A percentile compares a stretch with the other conserved stretches of the same genome.
Conservation (phyloP, 2,329 filamentous ascomycete species). For the Fulvia fulva region DNA sequence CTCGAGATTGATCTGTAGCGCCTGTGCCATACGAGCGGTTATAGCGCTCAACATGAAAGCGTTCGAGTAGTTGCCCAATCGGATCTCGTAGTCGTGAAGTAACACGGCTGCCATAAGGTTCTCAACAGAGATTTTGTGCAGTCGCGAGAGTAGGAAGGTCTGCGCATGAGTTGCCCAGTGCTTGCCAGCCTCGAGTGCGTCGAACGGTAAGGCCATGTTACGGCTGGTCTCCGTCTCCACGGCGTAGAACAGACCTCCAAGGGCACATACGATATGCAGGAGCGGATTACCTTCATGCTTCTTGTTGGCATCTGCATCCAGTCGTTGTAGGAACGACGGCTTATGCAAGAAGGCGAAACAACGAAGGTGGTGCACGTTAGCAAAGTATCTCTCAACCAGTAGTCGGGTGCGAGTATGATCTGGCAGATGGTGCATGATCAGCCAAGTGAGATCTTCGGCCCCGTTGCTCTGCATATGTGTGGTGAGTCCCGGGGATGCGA, state of each 20-base stretch:
- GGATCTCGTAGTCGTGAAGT: conserved; percentile 25
- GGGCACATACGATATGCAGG: conserved; percentile 23
- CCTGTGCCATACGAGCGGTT: conserved; percentile 25
- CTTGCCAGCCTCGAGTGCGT: conserved; percentile 21
- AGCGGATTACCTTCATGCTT: conserved; percentile 21
- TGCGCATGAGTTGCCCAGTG: conserved; percentile 24
- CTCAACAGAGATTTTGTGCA: conserved; percentile 24
- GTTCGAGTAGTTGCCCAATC: conserved; percentile 24
- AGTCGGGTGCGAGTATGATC: conserved; percentile 18
- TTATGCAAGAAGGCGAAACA: conserved; percentile 27
- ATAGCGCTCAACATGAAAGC: conserved; percentile 26
- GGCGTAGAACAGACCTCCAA: conserved; percentile 23
- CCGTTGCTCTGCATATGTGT: conserved; percentile 4
- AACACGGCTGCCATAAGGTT: conserved; percentile 25
- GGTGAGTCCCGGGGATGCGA: conserved; percentile 12
- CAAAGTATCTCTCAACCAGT: conserved; percentile 24
- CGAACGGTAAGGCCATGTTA: conserved; percentile 13
- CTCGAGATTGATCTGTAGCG: conserved; percentile 25
- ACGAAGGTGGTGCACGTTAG: conserved; percentile 23
- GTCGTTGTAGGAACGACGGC: conserved; percentile 21
- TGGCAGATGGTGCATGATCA: conserved; percentile 15
- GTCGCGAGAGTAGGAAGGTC: conserved; percentile 20
- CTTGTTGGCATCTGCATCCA: conserved; percentile 21
- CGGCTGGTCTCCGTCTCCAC: conserved; percentile 17
- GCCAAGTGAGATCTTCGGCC: conserved; percentile 19